Evolutionary conservation across 305 asterid species (phyloP).

Genomic region (Fraxinus velutina): DNA sequence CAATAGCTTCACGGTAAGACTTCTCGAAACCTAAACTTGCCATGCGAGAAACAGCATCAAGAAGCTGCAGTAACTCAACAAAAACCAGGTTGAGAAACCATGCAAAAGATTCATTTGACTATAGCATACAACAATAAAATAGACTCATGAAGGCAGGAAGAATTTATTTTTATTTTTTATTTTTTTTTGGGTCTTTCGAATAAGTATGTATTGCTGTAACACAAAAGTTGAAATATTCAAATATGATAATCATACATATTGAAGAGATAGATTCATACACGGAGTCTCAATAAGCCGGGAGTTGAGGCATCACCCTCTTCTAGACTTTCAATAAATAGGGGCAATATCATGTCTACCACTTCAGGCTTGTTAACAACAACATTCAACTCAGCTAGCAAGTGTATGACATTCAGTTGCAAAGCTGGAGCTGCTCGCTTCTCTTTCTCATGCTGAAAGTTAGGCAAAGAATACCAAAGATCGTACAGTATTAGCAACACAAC

Average conservation of each 20-base stretch:
- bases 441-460: conserved; percentile 65
- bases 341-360: conserved; percentile 54
- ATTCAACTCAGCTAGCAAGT: conserved; percentile 46
- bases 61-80: conserved; percentile 92
- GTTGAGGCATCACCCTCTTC: conserved; percentile 53
- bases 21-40: conserved; percentile 97
- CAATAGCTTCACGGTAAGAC: conserved; percentile 96
- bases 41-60: conserved; percentile 99
- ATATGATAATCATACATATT: conserved; percentile 8
- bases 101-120: conserved; percentile 24
- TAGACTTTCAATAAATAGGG: conserved; percentile 46
- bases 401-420: conserved; percentile 62
- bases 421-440: conserved; percentile 76
- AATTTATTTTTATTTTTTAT: background rate
- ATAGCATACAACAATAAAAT: conserved; percentile 17
- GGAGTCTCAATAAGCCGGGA: conserved; percentile 65
- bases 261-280: conserved; percentile 50
- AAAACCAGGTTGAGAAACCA: conserved; percentile 49
- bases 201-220: conserved; percentile 8
- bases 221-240: conserved; percentile 19
- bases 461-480: conserved; percentile 23
- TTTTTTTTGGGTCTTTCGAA: conserved; percentile 9
- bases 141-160: conserved; percentile 3
- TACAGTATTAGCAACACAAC: conserved; percentile 8
- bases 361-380: conserved; percentile 45